Evolutionary conservation across 176 grass and related monocot species (phyloP), one percentile per base, ranked within the genome.

Genomic region (Phyllostachys edulis): DNA sequence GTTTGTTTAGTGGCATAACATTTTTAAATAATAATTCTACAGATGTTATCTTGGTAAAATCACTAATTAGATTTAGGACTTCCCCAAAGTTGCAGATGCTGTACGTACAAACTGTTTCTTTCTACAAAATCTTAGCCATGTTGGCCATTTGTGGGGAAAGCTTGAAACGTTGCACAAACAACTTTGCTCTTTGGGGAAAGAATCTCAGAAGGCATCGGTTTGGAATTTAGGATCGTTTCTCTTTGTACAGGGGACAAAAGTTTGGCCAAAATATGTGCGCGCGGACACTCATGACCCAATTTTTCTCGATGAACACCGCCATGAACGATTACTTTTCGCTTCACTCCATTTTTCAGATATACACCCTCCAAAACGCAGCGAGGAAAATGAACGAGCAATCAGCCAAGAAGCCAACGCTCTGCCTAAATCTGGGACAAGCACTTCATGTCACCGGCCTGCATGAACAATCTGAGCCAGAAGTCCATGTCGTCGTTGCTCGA

Each of bases 391-490:
- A 70, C 45, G 59, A 41, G 63, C 10, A 82, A 78, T 71, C 59
- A 60, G 10, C 55, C 45, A 11, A 77, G 42, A 18, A 34, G 66
- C 55, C 45, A 57, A 23, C 4, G 6, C 10, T 23, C 7, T 41
- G n/a, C 34, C 78, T 92, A 92, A 63, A 91, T 77, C 82, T 87
- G 77, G 51, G 89, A 52, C 75, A 84, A 54, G 76, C 73, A 86
- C 78, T 86, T 59, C 77, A 86, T 67, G 83, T 85, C 94, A 36
- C 89, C 68, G n/a, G 91, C 91, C 81, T 94, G 81, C 69, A 89
- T 85, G 77, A 91, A 94, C 63, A 97, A 49, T 36, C 70, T 86
- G 18, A 90, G 74, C 94, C 94, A 97, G 84, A 97, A 97, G 50
- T 97, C 94, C 82, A 81, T 90, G 68, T 88, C 89, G 29, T 93